These are phyloP conservation scores for Ceratocystis huliohia DNA, from an alignment of 2,329 filamentous ascomycete genomes.

Conservation along the genomic window DNA sequence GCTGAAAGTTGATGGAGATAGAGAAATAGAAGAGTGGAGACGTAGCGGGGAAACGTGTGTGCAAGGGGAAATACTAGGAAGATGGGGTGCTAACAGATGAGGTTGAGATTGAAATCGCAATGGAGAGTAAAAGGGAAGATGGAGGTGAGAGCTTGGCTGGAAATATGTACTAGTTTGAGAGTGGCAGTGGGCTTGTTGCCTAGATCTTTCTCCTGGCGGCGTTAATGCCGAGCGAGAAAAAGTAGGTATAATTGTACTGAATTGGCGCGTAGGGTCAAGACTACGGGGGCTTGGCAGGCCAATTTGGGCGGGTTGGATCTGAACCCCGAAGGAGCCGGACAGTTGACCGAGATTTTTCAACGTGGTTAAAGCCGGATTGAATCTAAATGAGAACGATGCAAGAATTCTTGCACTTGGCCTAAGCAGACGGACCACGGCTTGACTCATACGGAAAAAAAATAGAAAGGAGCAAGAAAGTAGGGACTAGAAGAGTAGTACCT, in stretches of 20 bases:
- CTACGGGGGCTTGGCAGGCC: background rate
- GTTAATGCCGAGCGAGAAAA: background rate
- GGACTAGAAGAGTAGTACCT: background rate
- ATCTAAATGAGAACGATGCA: constrained; percentile 6
- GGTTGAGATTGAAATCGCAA: background rate
- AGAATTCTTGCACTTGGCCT: constrained; percentile 15
- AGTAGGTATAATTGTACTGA: background rate
- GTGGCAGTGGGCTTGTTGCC: background rate
- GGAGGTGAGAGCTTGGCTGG: background rate
- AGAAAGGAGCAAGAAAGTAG: background rate
- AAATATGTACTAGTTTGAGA: background rate
- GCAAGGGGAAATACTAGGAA: background rate
- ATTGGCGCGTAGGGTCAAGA: background rate
- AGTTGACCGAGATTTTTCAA: background rate
- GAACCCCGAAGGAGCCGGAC: constrained; percentile 4
- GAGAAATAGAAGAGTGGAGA: constrained; percentile 16
- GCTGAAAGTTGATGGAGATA: background rate
- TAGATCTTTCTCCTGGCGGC: background rate
- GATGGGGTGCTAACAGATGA: background rate
- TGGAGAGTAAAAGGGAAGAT: background rate
- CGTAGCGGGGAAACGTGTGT: background rate
- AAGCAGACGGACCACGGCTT: constrained; percentile 1
- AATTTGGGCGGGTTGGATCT: background rate
- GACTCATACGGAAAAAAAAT: constrained; percentile 11
- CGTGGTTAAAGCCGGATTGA: constrained; percentile 5